Evolutionary conservation across 2,329 filamentous ascomycete genomes (phyloP).

Genomic region (Talaromyces sp.): DNA sequence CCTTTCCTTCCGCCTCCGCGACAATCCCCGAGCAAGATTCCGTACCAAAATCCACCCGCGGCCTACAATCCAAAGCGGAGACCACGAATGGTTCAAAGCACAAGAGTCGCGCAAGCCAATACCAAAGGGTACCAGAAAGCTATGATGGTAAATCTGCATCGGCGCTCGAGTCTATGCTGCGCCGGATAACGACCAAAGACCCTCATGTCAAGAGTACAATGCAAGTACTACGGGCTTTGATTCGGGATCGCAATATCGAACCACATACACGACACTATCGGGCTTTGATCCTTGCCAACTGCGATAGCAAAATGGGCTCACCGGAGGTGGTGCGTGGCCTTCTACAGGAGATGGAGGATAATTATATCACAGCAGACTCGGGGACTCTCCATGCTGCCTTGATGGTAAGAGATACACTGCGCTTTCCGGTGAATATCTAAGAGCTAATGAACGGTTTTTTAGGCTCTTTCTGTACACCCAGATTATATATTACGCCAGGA

Average conservation of each 20-base stretch:
- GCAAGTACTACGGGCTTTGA: slow-evolving; percentile 41
- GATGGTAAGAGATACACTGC: slow-evolving; percentile 51
- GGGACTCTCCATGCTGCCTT: slow-evolving; percentile 72
- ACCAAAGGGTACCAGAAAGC: background rate
- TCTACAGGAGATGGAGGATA: slow-evolving; percentile 71
- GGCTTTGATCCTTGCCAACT: slow-evolving; percentile 72
- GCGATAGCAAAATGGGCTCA: slow-evolving; percentile 65
- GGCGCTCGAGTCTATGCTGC: slow-evolving; percentile 34
- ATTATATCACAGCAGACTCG: slow-evolving; percentile 65
- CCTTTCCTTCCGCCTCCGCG: background rate
- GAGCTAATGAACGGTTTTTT: slow-evolving; percentile 1
- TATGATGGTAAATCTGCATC: slow-evolving; percentile 5
- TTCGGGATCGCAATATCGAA: slow-evolving; percentile 39
- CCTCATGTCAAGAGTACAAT: slow-evolving; percentile 32
- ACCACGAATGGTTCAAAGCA: background rate
- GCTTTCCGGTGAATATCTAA: background rate
- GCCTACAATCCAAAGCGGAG: background rate
- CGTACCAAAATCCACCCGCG: background rate
- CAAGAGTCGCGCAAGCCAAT: background rate
- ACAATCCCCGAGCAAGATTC: background rate
- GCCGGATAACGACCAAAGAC: slow-evolving; percentile 24
- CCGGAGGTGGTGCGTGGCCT: slow-evolving; percentile 64
- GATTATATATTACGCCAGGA: slow-evolving; percentile 76
- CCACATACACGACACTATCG: slow-evolving; percentile 61
- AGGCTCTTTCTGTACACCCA: slow-evolving; percentile 79